phyloP scores from a whole-genome alignment of 2,329 filamentous ascomycete species.

The Colletotrichum sp. region DNA sequence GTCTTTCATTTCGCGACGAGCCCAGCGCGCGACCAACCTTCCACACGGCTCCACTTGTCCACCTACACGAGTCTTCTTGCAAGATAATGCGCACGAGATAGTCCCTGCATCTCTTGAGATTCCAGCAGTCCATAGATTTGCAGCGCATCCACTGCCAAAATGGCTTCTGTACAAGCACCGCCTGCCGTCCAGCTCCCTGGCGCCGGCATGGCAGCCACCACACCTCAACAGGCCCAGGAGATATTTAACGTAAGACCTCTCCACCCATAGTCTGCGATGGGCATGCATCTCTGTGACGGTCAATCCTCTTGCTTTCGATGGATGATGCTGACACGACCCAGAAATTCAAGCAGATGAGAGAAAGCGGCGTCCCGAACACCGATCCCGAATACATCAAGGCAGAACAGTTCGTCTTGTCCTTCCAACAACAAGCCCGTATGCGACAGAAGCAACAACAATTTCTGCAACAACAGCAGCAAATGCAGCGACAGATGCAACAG shows the following conservation, averaged over 20 bases:
- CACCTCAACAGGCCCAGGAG: constrained; percentile 79
- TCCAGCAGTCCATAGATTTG: constrained; percentile 20
- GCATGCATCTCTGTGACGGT: neutral
- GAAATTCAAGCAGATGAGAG: constrained; percentile 91
- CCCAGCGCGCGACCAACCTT: constrained; percentile 18
- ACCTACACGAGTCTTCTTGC: neutral
- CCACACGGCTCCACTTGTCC: constrained; percentile 11
- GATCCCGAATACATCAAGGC: constrained; percentile 90
- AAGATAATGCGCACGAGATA: constrained; percentile 23
- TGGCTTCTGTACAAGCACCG: constrained; percentile 82
- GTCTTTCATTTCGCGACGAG: constrained; percentile 23
- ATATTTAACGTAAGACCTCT: constrained; percentile 64
- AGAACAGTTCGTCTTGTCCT: constrained; percentile 73
- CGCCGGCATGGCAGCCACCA: constrained; percentile 69
- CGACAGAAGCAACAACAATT: constrained; percentile 52
- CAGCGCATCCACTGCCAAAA: constrained; percentile 37
- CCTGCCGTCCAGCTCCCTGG: constrained; percentile 72
- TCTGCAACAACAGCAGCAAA: constrained; percentile 47
- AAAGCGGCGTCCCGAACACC: constrained; percentile 77
- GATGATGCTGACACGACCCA: constrained; percentile 39
- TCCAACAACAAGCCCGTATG: constrained; percentile 71
- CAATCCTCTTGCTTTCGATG: neutral
- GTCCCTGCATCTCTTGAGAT: constrained; percentile 20
- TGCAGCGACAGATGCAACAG: constrained; percentile 59
- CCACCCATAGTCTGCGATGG: neutral